Conservation (phyloP, 2,329 filamentous ascomycete species). For the Fusarium heterosporum region DNA sequence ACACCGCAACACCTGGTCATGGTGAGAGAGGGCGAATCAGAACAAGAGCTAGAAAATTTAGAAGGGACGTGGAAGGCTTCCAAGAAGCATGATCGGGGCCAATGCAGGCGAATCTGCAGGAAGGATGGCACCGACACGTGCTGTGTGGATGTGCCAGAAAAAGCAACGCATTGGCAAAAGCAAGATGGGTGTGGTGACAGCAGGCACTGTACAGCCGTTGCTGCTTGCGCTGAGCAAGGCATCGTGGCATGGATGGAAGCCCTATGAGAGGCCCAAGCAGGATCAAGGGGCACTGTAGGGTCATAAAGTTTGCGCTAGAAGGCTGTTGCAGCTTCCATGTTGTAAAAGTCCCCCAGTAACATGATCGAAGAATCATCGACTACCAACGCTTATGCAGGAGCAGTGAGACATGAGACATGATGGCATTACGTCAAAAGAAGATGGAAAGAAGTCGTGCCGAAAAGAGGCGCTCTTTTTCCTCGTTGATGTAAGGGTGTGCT, state of each 20-base stretch:
- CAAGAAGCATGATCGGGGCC: slow-evolving; percentile 30
- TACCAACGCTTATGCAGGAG: slow-evolving; percentile 20
- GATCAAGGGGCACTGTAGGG: slow-evolving; percentile 18
- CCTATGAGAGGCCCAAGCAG: slow-evolving; percentile 19
- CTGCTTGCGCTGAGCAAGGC: background rate
- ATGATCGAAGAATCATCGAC: slow-evolving; percentile 29
- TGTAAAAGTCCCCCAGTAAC: background rate
- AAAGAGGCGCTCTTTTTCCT: slow-evolving; percentile 9
- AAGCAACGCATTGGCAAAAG: background rate
- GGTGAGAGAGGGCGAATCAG: background rate
- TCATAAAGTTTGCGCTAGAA: slow-evolving; percentile 46
- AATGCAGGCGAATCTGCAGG: slow-evolving; percentile 32
- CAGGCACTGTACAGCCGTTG: background rate
- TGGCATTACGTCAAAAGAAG: slow-evolving; percentile 34
- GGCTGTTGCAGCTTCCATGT: slow-evolving; percentile 34
- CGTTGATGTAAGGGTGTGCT: slow-evolving; percentile 28
- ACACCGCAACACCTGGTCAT: slow-evolving; percentile 21
- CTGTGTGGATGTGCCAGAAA: slow-evolving; percentile 15
- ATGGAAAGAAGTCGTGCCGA: slow-evolving; percentile 16
- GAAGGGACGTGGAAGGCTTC: slow-evolving; percentile 27
- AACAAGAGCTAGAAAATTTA: slow-evolving; percentile 32
- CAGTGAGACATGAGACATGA: slow-evolving; percentile 22
- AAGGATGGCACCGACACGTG: slow-evolving; percentile 22
- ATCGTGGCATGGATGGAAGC: background rate
- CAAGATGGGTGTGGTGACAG: background rate